phyloP scores from a whole-genome alignment of 352 stramenopile genomes.

The Globisporangium cystogenes region DNA sequence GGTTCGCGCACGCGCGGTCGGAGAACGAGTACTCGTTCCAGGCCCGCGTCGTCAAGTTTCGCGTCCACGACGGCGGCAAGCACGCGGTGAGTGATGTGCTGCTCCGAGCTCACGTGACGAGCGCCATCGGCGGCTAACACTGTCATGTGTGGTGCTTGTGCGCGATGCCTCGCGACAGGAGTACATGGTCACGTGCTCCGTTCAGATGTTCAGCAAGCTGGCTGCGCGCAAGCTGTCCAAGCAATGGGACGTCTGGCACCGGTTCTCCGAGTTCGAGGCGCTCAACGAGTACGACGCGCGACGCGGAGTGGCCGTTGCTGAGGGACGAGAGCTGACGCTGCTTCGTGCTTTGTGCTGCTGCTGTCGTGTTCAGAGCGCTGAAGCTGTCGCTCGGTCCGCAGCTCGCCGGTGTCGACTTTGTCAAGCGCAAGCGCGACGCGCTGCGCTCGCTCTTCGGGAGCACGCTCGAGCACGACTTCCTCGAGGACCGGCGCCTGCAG shows the following conservation, averaged over 20 bases:
- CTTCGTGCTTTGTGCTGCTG: too few species aligned
- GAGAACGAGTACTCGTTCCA: conserved; percentile 39
- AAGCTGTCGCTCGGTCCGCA: conserved; percentile 37
- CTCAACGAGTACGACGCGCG: conserved; percentile 30
- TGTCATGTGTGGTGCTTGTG: too few species aligned
- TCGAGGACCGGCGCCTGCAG: conserved; percentile 44
- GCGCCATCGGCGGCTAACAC: too few species aligned
- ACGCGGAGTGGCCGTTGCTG: not conserved
- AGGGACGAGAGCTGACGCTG: not conserved
- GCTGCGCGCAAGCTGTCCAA: conserved; percentile 39
- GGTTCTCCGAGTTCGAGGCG: conserved; percentile 59
- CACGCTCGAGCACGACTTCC: conserved; percentile 46
- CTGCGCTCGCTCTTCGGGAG: conserved; percentile 42
- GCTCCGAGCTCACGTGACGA: not conserved
- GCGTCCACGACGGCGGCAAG: conserved; percentile 32
- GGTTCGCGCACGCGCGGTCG: conserved; percentile 25
- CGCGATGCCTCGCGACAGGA: conserved; percentile 20
- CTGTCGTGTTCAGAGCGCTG: conserved; percentile 17
- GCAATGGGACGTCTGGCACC: conserved; percentile 59
- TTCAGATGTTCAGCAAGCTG: conserved; percentile 46
- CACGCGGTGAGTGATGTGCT: conserved; percentile 30
- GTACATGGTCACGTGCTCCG: conserved; percentile 60
- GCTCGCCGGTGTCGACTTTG: conserved; percentile 40
- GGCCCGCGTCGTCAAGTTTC: conserved; percentile 33
- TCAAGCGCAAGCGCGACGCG: conserved; percentile 49